Percentiles rank a stretch among this genome's conserved stretches.
phyloP scores from a whole-genome alignment of 306 rosid genomes.

The Abrus precatorius region DNA sequence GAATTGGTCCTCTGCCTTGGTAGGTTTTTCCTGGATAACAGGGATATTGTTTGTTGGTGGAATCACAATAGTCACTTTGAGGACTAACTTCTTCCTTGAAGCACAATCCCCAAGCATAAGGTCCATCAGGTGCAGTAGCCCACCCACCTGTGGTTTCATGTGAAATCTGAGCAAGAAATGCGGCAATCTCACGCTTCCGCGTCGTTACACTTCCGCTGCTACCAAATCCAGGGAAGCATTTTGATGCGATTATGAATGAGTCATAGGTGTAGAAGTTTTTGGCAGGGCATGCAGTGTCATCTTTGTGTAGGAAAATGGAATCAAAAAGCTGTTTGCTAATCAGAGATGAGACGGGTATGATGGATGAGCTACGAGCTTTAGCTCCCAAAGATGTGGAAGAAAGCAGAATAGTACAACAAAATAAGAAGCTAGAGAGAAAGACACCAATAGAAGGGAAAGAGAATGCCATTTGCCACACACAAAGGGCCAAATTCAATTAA shows the following conservation, averaged over 20 bases:
- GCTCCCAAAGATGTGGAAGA: slow-evolving; percentile 9
- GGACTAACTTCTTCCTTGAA: slow-evolving; percentile 78
- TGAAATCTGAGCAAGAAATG: slow-evolving; percentile 78
- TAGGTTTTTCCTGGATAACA: slow-evolving; percentile 71
- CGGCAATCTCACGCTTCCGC: slow-evolving; percentile 71
- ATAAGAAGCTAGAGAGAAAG: slow-evolving; percentile 29
- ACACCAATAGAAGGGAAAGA: slow-evolving; percentile 11
- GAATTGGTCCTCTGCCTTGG: slow-evolving; percentile 86
- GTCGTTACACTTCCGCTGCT: slow-evolving; percentile 48
- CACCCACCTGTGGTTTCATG: slow-evolving; percentile 82
- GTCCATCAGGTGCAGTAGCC: slow-evolving; percentile 91
- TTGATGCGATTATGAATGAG: slow-evolving; percentile 61
- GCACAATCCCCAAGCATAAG: slow-evolving; percentile 82
- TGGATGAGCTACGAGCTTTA: slow-evolving; percentile 36
- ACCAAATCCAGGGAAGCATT: slow-evolving; percentile 62
- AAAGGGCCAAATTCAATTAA: no score
- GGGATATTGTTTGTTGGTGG: slow-evolving; percentile 64
- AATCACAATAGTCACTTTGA: slow-evolving; percentile 67
- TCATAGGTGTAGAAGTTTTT: slow-evolving; percentile 67
- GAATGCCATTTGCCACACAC: slow-evolving; percentile 39
- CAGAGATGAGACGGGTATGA: slow-evolving; percentile 49
- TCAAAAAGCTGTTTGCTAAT: slow-evolving; percentile 55
- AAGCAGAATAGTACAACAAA: background rate
- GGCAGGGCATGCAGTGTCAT: slow-evolving; percentile 78
- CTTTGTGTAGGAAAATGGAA: slow-evolving; percentile 71